Evolutionary conservation across 208 protist genomes (phyloP), one percentile per base, ranked within the genome.

Genomic region (Trypanosoma brucei): DNA sequence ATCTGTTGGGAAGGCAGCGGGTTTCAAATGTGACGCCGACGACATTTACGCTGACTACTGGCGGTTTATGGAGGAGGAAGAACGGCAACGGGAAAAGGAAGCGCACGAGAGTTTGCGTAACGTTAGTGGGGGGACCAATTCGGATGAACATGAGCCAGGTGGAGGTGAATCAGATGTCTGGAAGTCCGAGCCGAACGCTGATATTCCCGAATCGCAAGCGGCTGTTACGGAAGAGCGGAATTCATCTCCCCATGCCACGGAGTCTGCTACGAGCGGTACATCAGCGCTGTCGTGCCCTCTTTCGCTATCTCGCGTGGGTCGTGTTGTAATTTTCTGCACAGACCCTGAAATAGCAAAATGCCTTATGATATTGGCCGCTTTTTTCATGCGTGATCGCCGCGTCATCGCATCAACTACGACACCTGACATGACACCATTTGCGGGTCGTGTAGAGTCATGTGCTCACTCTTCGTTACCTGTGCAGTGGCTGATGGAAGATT

Each of bases 401-500:
- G 35, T 39, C 40, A 44, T 35, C 39, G 8, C 46, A 1, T 59
- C 57, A 58, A 8, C 37, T 34, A 0, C 13, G 39, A 14, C 38
- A 40, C 14, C 2, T 38, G 54, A 58, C 38, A 5, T 39, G 38
- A n/a, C 36, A 3, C 58, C 62, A 49, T 79, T 91, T 62, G 84
- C 81, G 4, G 85, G 72, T 9, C 60, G 66, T 13, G 81, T 82
- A 8, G 4, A 44, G 7, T 82, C 76, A 4, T 82, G 68, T 46
- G 73, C 61, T 3, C 74, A 77, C 64, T 65, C 72, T 3, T 81
- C 61, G 5, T 61, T 86, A 46, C 83, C 82, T 6, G 72, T 93
- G 8, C 86, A 93, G 59, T 93, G 86, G 86, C 63, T 93, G 30
- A 55, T 50, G 2, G 73, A 86, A 56, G 83, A 93, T 56, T 88